Evolutionary conservation across 2,329 filamentous ascomycete species (phyloP).

Genomic region (Colletotrichum tamarilloi): DNA sequence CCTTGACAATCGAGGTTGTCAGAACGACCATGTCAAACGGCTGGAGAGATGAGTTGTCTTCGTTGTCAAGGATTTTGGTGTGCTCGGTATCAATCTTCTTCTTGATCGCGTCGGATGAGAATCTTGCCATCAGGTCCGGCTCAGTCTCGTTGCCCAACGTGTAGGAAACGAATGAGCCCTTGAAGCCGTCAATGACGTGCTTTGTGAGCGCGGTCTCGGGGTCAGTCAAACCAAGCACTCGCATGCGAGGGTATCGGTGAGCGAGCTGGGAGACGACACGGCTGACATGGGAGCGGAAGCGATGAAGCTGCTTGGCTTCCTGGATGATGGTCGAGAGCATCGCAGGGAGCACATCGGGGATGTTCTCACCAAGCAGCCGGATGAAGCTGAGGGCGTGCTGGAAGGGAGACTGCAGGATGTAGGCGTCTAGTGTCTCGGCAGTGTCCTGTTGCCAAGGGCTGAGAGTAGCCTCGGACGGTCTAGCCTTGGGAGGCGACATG

Average conservation of each 20-base stretch:
- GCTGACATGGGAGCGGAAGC: slow-evolving; percentile 43
- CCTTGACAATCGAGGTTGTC: slow-evolving; percentile 44
- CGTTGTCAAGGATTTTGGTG: slow-evolving; percentile 45
- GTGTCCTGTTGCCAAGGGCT: slow-evolving; percentile 40
- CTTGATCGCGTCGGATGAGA: slow-evolving; percentile 41
- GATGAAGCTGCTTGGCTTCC: slow-evolving; percentile 44
- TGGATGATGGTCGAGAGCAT: slow-evolving; percentile 41
- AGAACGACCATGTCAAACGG: slow-evolving; percentile 44
- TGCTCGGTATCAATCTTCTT: slow-evolving; percentile 37
- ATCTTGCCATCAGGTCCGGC: slow-evolving; percentile 37
- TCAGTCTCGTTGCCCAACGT: slow-evolving; percentile 44
- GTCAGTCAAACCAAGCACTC: slow-evolving; percentile 47
- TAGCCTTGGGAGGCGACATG: neutral
- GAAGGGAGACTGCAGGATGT: slow-evolving; percentile 47
- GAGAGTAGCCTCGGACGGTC: neutral
- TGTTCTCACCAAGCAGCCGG: slow-evolving; percentile 38
- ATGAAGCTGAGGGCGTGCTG: slow-evolving; percentile 44
- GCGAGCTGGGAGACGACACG: slow-evolving; percentile 32
- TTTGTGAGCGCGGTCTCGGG: slow-evolving; percentile 49
- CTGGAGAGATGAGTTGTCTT: slow-evolving; percentile 40
- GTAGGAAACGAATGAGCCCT: slow-evolving; percentile 46
- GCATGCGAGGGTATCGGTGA: slow-evolving; percentile 36
- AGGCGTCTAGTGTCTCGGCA: slow-evolving; percentile 41
- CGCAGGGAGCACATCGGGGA: slow-evolving; percentile 40
- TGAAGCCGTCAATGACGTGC: slow-evolving; percentile 54